Evolutionary conservation across 805 yeast genomes (phyloP).

Genomic region (Pichia paraexigua): DNA sequence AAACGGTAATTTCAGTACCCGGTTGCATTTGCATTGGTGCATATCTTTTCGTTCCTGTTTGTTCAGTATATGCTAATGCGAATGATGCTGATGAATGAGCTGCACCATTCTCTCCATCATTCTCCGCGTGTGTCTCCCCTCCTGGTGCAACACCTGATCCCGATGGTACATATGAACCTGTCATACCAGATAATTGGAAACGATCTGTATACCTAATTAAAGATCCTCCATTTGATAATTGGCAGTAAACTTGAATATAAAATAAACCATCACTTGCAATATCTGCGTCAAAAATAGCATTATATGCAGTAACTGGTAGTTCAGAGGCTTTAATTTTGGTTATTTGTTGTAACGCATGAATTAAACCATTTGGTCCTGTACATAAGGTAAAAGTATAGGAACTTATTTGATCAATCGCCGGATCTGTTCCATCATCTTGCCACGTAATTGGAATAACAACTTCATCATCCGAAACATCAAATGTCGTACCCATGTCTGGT

Average conservation of each 20-base stretch:
- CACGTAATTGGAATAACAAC: constrained; percentile 41
- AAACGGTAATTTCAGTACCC: constrained; percentile 54
- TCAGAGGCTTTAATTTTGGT: constrained; percentile 25
- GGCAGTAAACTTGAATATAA: constrained; percentile 61
- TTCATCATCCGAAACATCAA: constrained; percentile 31
- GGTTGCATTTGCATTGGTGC: constrained; percentile 97
- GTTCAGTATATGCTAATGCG: constrained; percentile 63
- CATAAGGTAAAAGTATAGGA: constrained; percentile 50
- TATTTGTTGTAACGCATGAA: constrained; percentile 33
- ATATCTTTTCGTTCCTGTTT: constrained; percentile 68
- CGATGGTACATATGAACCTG: constrained; percentile 49
- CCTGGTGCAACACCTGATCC: constrained; percentile 42
- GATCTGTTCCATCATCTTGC: constrained; percentile 45
- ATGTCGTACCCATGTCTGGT: constrained; percentile 35
- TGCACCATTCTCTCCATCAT: constrained; percentile 23
- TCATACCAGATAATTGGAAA: constrained; percentile 62
- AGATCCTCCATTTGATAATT: constrained; percentile 33
- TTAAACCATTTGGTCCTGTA: constrained; percentile 52
- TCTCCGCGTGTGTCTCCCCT: constrained; percentile 30
- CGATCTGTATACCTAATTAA: constrained; percentile 64
- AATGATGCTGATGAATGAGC: constrained; percentile 43
- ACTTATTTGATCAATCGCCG: constrained; percentile 36
- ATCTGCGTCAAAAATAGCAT: constrained; percentile 36
- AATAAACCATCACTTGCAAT: constrained; percentile 58
- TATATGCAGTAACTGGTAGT: constrained; percentile 30